phyloP scores from a whole-genome alignment of 768 basidiomycete genomes.

The Kwoniella newhampshirensis region DNA sequence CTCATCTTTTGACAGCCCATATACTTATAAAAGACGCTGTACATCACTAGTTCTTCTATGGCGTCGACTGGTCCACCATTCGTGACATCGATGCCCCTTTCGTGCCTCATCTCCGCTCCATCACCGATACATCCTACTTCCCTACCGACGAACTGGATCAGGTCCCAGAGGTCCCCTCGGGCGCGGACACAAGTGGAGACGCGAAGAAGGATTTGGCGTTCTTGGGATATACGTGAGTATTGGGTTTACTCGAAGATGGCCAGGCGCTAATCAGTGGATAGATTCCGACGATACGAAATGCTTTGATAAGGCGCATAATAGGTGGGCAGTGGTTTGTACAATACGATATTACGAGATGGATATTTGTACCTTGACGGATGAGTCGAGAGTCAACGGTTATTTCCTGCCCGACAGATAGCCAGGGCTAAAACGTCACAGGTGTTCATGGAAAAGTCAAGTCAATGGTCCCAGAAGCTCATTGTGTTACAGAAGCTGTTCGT shows the following conservation, averaged over 20 bases:
- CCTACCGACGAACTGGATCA: conserved; percentile 91
- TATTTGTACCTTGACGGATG: no score
- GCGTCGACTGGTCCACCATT: conserved; percentile 88
- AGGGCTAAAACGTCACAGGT: no score
- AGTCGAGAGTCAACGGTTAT: no score
- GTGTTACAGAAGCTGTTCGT: no score
- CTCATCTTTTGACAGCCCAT: not conserved
- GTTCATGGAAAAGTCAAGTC: no score
- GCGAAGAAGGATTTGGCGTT: conserved; percentile 63
- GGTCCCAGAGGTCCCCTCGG: conserved; percentile 59
- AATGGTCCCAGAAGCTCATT: no score
- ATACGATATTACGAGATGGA: no score
- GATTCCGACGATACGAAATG: conserved; percentile 52
- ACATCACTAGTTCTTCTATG: conserved; percentile 60
- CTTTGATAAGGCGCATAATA: conserved; percentile 19
- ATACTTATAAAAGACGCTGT: not conserved
- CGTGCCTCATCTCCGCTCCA: conserved; percentile 87
- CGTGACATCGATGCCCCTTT: conserved; percentile 91
- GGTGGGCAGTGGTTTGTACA: no score
- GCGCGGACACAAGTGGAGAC: conserved; percentile 48
- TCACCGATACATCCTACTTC: conserved; percentile 98
- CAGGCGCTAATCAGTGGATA: conserved; percentile 11
- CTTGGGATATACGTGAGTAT: conserved; percentile 58
- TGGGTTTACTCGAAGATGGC: not conserved
- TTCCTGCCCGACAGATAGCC: no score